Evolutionary conservation across 257 asterid species (phyloP).

Genomic region (Salvia miltiorrhiza): DNA sequence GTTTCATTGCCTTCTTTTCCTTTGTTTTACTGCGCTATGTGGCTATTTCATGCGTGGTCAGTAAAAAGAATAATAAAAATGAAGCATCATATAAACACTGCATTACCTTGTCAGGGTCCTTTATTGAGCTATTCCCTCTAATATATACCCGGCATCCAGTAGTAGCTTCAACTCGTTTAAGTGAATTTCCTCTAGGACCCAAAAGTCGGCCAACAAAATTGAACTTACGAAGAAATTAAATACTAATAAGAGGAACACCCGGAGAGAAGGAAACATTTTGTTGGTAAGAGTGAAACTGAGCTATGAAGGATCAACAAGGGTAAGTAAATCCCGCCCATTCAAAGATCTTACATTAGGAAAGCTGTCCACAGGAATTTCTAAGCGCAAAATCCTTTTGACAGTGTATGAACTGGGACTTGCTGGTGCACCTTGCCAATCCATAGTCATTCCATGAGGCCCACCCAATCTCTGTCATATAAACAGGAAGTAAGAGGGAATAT

Average conservation of each 20-base stretch:
- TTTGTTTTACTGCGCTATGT: background rate
- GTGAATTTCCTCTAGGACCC: slow-evolving; percentile 98
- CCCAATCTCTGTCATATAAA: slow-evolving; percentile 58
- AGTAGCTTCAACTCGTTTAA: slow-evolving; percentile 92
- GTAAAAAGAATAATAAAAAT: background rate
- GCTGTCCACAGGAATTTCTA: slow-evolving; percentile 93
- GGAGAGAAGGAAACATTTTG: background rate
- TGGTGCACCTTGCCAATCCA: slow-evolving; percentile 99
- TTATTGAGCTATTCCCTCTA: slow-evolving; percentile 95
- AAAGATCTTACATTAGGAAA: slow-evolving; percentile 70
- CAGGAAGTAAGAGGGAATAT: background rate
- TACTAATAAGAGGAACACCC: background rate
- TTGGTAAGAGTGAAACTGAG: background rate
- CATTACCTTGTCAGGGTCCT: slow-evolving; percentile 92
- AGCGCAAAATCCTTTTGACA: slow-evolving; percentile 83
- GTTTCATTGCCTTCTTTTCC: background rate
- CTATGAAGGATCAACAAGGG: background rate
- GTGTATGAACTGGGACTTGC: slow-evolving; percentile 97
- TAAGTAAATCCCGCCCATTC: background rate
- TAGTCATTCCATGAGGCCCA: slow-evolving; percentile 90
- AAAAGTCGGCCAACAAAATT: slow-evolving; percentile 96
- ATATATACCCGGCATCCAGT: slow-evolving; percentile 98
- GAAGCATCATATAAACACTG: slow-evolving; percentile 11
- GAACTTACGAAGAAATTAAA: slow-evolving; percentile 46
- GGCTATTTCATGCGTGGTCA: background rate